Conservation (phyloP, 23 red algal species). For the Agarophyton chilense region DNA sequence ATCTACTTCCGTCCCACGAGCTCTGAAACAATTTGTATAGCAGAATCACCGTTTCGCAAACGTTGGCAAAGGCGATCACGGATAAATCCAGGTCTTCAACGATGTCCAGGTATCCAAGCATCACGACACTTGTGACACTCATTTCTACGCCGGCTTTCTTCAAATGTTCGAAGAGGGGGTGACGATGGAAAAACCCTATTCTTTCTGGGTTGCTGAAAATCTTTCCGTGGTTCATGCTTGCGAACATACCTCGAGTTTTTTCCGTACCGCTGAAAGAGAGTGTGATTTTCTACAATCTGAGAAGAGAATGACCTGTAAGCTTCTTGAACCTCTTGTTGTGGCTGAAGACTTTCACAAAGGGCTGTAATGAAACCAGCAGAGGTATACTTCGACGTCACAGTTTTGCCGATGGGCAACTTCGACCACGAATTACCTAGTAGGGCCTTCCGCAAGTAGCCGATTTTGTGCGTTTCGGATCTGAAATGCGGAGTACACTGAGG, state of each 20-base stretch:
- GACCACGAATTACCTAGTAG: no score
- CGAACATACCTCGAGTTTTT: not conserved
- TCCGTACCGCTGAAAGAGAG: not conserved
- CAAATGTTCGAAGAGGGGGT: not conserved
- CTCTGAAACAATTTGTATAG: not conserved
- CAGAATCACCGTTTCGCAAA: not conserved
- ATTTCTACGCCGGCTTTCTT: slow-evolving; percentile 4
- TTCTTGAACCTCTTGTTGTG: no score
- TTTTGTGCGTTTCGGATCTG: no score
- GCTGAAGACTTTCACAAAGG: no score
- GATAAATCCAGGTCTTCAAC: not conserved
- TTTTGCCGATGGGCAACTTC: no score
- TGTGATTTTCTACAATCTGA: not conserved
- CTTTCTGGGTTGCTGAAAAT: not conserved
- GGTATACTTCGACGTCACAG: no score
- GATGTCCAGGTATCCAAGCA: not conserved
- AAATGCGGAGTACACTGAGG: no score
- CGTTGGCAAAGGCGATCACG: not conserved
- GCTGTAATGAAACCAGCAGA: no score
- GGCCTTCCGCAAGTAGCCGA: no score
- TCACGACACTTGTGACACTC: slow-evolving; percentile 23
- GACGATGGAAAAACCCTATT: not conserved
- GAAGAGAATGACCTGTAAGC: no score
- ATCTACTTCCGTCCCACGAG: not conserved
- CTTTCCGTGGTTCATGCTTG: not conserved